phyloP scores from a whole-genome alignment of 1,284 basidiomycete species.

The Irpex rosettiformis region DNA sequence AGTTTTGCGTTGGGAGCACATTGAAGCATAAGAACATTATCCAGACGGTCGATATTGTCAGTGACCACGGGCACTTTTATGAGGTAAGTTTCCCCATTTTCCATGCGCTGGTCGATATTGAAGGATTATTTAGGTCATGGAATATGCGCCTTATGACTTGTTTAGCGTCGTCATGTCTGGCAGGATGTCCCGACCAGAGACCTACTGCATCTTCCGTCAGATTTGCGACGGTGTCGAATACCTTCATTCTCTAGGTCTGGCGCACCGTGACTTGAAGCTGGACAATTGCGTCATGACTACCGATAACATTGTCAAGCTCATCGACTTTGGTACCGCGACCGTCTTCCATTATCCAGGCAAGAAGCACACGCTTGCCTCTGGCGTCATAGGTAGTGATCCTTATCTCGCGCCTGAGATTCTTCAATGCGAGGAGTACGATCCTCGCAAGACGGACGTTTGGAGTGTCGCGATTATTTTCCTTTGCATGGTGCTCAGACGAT shows the following conservation, averaged over 20 bases:
- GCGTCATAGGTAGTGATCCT: conserved; percentile 96
- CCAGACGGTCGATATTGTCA: conserved; percentile 97
- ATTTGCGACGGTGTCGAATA: conserved; percentile 99
- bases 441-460: conserved; percentile 98
- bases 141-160: conserved; percentile 97
- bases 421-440: conserved; percentile 79
- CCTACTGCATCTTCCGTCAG: conserved; percentile 99
- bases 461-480: conserved; percentile 98
- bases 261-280: conserved; percentile 97
- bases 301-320: conserved; percentile 95
- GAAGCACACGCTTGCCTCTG: conserved; percentile 76
- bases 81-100: conserved; percentile 59
- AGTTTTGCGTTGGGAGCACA: conserved; percentile 97
- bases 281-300: conserved; percentile 99
- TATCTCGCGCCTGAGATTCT: conserved; percentile 99
- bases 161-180: conserved; percentile 99
- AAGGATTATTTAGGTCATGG: conserved; percentile 78
- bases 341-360: conserved; percentile 99
- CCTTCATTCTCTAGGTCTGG: conserved; percentile 94
- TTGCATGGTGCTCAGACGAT: conserved; percentile 96
- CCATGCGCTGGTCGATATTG: conserved; percentile 12
- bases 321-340: conserved; percentile 99
- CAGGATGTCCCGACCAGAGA: conserved; percentile 97
- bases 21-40: conserved; percentile 97
- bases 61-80: conserved; percentile 97